Conservation (phyloP, 352 stramenopile genomes). For the Pythium periplocum region DNA sequence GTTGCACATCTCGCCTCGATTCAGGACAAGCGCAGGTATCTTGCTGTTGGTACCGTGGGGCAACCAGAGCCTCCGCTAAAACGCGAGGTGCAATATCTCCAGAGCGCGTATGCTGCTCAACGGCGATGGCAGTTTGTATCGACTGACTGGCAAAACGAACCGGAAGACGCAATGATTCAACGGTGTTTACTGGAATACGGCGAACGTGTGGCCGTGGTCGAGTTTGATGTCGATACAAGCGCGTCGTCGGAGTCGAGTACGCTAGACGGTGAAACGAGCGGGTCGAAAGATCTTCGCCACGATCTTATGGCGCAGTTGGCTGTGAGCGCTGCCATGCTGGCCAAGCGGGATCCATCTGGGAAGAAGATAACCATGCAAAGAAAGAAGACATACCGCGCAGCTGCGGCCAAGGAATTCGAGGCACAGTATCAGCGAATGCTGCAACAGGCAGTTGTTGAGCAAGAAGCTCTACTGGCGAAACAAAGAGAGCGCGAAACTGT, state of each 20-base stretch:
- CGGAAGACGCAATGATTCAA: conserved; percentile 69
- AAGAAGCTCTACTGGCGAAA: conserved; percentile 32
- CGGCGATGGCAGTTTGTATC: conserved; percentile 39
- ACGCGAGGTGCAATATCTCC: conserved; percentile 38
- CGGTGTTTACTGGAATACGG: conserved; percentile 80
- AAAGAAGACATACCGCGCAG: background rate
- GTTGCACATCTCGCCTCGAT: conserved; percentile 35
- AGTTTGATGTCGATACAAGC: no score
- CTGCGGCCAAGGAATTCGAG: conserved; percentile 39
- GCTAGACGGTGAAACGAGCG: no score
- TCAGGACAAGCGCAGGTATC: conserved; percentile 22
- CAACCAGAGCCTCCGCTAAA: conserved; percentile 16
- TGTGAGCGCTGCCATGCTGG: background rate
- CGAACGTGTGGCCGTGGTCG: conserved; percentile 31
- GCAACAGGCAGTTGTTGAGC: conserved; percentile 44
- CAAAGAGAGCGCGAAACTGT: conserved; percentile 42
- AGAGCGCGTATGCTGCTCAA: conserved; percentile 30
- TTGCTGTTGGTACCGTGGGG: conserved; percentile 13
- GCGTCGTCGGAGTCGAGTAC: no score
- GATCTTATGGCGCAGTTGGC: conserved; percentile 14
- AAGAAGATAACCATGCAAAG: no score
- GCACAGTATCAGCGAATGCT: conserved; percentile 50
- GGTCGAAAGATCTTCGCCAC: no score
- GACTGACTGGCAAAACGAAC: conserved; percentile 22
- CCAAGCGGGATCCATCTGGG: no score